Conservation (phyloP, 345 rosid species). For the Aurinia saxatilis region DNA sequence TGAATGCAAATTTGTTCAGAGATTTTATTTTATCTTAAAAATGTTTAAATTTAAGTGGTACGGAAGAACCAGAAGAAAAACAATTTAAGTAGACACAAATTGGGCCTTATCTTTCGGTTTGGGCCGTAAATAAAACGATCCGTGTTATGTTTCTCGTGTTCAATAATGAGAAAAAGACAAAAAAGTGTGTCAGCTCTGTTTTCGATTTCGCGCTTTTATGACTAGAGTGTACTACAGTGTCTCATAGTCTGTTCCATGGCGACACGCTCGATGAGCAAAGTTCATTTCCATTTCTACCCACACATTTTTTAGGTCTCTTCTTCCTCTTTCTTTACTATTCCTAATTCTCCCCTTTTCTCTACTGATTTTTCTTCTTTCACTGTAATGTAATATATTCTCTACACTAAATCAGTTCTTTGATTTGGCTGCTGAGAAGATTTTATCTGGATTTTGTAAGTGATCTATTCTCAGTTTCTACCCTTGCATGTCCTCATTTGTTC, state of each 20-base stretch:
- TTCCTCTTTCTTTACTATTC: no score
- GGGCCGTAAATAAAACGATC: background rate
- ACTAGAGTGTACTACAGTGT: background rate
- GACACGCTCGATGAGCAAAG: constrained; percentile 1
- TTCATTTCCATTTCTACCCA: background rate
- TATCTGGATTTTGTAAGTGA: constrained; percentile 8
- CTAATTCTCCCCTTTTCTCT: no score
- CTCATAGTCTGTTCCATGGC: background rate
- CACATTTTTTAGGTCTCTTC: background rate
- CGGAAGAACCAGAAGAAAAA: no score
- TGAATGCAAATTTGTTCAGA: no score
- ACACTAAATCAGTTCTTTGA: background rate
- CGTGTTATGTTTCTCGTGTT: background rate
- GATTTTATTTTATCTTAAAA: no score
- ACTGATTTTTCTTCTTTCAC: background rate
- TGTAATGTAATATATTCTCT: background rate
- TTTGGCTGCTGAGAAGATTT: background rate
- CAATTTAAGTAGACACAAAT: background rate
- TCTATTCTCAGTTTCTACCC: background rate
- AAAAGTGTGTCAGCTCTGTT: background rate
- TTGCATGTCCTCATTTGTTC: background rate
- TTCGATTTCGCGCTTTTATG: constrained; percentile 4
- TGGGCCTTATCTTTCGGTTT: background rate
- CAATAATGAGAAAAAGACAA: background rate
- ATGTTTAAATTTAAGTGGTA: no score